Evolutionary conservation across 2,329 filamentous ascomycete species (phyloP), one percentile per base, ranked within the genome.

Genomic region (Fusarium sp.): DNA sequence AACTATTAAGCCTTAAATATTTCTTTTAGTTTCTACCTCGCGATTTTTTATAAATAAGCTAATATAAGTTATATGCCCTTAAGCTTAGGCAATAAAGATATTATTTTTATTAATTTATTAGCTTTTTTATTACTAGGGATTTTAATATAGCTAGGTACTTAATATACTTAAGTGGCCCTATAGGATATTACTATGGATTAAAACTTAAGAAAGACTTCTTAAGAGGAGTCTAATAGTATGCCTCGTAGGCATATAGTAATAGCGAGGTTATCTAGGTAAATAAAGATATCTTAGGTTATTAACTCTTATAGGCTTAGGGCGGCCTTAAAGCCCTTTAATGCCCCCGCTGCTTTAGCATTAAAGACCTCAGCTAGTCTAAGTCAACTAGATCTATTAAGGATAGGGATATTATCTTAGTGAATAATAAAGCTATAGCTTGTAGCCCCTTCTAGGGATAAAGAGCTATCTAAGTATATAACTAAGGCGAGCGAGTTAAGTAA

Each of bases 191-290:
- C 52, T 20, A 68, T 45, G 47, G 45, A 57, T 52, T 68, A 35
- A 5, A 35, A 35, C 5, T 35, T 14, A 14, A 74, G 65, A 38
- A 76, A 73, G 50, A 65, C 62, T 16, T 61, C 59, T 62, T 74
- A 57, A 22, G 64, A 73, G 22, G 66, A 73, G 54, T 73, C 71
- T 11, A 68, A 65, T 22, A 64, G 54, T 25, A 40, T 66, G 64
- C 71, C 71, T 35, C 45, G 45, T 13, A 74, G 64, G 60, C 60
- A 70, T 27, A n/a, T 54, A 27, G 64, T 50, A 29, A 62, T 68
- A 14, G 65, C 65, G 9, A 68, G 52, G 61, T 73, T 74, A 31
- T 74, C 71, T 47, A 74, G 69, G 31, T 61, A 74, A 10, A 74
- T 64, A 6, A 63, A 27, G 14, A 76, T 76, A 20, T 60, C 54